phyloP scores from a whole-genome alignment of 2,329 filamentous ascomycete species.

The Byssoonygena ceratinophila region DNA sequence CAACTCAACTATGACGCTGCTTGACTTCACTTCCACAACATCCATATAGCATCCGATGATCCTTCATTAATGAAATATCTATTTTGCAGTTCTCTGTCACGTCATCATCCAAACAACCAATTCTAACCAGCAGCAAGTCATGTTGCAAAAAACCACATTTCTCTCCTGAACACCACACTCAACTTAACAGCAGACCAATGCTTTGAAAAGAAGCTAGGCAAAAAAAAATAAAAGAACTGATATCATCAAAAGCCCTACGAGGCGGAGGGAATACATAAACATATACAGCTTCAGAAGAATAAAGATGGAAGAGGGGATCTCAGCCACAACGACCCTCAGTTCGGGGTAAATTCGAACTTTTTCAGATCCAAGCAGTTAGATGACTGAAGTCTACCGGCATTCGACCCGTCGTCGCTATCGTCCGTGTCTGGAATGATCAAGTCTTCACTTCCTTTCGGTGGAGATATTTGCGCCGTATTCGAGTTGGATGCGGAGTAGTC shows the following conservation, averaged over 20 bases:
- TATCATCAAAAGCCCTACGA: background rate
- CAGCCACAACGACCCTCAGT: background rate
- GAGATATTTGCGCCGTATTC: background rate
- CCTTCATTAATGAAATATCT: no score
- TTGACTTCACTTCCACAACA: no score
- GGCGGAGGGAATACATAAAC: background rate
- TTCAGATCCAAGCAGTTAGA: constrained; percentile 14
- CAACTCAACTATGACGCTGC: no score
- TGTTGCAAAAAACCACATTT: background rate
- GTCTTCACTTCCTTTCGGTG: constrained; percentile 41
- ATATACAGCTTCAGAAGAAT: background rate
- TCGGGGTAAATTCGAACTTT: constrained; percentile 12
- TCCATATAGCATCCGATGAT: no score
- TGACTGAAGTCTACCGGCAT: background rate
- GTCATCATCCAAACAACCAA: no score
- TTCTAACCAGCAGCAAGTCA: background rate
- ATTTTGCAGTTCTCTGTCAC: no score
- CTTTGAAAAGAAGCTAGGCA: background rate
- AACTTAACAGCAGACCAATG: background rate
- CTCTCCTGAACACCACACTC: background rate
- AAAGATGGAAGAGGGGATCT: background rate
- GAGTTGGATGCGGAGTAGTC: constrained; percentile 10
- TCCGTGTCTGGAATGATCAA: constrained; percentile 43
- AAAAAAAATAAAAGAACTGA: background rate
- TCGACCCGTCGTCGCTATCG: constrained; percentile 25